These are phyloP conservation scores for Ascoidea rubescens DNA, from an alignment of 805 yeast species.

Conservation along the genomic window DNA sequence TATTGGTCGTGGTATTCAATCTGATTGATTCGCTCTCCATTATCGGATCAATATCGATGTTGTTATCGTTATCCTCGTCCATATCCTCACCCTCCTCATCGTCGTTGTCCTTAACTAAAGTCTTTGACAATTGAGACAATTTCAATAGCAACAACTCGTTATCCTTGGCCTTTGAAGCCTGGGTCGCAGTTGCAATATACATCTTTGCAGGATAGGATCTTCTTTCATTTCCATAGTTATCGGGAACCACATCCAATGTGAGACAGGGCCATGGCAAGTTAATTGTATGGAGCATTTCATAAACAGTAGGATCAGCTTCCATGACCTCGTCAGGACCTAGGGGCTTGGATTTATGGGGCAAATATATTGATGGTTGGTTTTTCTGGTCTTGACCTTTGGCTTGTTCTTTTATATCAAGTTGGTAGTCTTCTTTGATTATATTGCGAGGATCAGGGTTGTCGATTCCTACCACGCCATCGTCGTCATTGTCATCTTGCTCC, in stretches of 20 bases:
- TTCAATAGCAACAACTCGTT: slow-evolving; percentile 81
- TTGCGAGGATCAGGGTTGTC: slow-evolving; percentile 19
- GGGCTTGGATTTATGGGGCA: slow-evolving; percentile 83
- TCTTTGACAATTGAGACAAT: slow-evolving; percentile 68
- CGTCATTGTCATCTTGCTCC: slow-evolving; percentile 31
- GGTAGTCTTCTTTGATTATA: slow-evolving; percentile 22
- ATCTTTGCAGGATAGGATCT: slow-evolving; percentile 80
- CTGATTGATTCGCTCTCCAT: slow-evolving; percentile 77
- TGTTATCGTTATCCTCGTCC: slow-evolving; percentile 60
- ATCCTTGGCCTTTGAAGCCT: slow-evolving; percentile 76
- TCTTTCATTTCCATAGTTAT: slow-evolving; percentile 75
- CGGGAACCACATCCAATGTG: slow-evolving; percentile 82
- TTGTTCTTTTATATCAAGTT: slow-evolving; percentile 21
- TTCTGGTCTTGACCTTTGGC: slow-evolving; percentile 24
- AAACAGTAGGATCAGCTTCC: slow-evolving; percentile 93
- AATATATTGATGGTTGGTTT: slow-evolving; percentile 38
- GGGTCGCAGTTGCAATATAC: slow-evolving; percentile 84
- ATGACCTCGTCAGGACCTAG: slow-evolving; percentile 91
- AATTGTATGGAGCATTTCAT: slow-evolving; percentile 91
- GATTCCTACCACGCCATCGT: slow-evolving; percentile 18
- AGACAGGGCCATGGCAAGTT: slow-evolving; percentile 96
- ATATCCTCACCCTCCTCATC: slow-evolving; percentile 64
- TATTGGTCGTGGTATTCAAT: slow-evolving; percentile 71
- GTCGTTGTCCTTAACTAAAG: slow-evolving; percentile 72
- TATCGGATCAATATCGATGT: slow-evolving; percentile 61